Conservation (phyloP, 2,329 filamentous ascomycete species). For the Macrophomina tecta region DNA sequence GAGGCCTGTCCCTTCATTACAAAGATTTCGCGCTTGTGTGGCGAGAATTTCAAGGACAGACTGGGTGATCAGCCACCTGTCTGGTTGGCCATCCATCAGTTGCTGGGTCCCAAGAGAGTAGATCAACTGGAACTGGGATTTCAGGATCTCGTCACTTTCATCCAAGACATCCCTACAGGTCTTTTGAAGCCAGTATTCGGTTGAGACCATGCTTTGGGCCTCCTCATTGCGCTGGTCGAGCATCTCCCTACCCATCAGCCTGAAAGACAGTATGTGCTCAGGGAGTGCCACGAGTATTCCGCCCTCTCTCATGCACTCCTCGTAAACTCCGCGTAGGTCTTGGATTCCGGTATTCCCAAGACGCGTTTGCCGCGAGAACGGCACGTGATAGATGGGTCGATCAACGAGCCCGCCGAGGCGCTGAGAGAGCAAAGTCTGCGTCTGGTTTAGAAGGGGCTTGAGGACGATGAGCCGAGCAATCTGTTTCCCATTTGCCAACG, state of each 20-base stretch:
- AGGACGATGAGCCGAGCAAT: constrained; percentile 66
- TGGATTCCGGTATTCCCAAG: constrained; percentile 41
- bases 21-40: constrained; percentile 43
- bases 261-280: constrained; percentile 20
- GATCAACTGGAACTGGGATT: constrained; percentile 1
- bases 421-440: constrained; percentile 61
- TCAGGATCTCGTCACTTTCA: constrained; percentile 12
- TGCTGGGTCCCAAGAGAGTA: constrained; percentile 19
- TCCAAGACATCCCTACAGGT: constrained; percentile 57
- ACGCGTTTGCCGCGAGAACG: constrained; percentile 60
- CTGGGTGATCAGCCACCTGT: neutral
- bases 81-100: neutral
- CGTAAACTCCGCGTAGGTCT: constrained; percentile 48
- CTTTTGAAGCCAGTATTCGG: constrained; percentile 52
- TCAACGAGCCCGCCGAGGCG: constrained; percentile 62
- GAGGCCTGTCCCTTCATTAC: constrained; percentile 46
- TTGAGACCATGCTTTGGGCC: neutral
- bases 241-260: neutral
- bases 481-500: constrained; percentile 57
- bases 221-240: neutral
- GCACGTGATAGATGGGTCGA: constrained; percentile 62
- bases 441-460: constrained; percentile 67
- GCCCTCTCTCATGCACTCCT: constrained; percentile 51
- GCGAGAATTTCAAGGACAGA: neutral
- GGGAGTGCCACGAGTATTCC: neutral